A percentile compares a stretch with the other conserved stretches of the same genome.
phyloP scores from a whole-genome alignment of 306 rosid genomes.

The Quercus robur region DNA sequence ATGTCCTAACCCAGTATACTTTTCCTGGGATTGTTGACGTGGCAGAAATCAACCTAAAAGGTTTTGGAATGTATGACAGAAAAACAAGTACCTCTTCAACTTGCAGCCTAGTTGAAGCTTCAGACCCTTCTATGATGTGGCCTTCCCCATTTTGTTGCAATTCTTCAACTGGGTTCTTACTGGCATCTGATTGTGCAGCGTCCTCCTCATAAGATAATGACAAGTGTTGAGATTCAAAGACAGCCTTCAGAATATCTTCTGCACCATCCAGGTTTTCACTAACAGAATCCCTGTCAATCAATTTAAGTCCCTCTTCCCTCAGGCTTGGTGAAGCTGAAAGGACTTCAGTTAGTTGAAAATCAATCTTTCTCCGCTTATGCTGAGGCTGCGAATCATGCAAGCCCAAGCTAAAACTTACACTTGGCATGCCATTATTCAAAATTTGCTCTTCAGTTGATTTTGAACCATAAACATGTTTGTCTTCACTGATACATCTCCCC shows the following conservation, averaged over 20 bases:
- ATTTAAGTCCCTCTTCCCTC: conserved; percentile 31
- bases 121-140: conserved; percentile 26
- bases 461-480: conserved; percentile 14
- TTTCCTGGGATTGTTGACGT: background rate
- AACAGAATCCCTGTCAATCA: conserved; percentile 17
- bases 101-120: conserved; percentile 32
- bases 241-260: conserved; percentile 29
- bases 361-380: conserved; percentile 55
- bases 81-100: conserved; percentile 52
- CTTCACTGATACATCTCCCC: conserved; percentile 20
- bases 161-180: conserved; percentile 24
- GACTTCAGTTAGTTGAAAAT: conserved; percentile 13
- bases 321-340: conserved; percentile 29
- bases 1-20: background rate
- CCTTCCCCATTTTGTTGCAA: conserved; percentile 29
- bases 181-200: conserved; percentile 7
- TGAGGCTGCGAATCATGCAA: conserved; percentile 39
- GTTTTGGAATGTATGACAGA: conserved; percentile 13
- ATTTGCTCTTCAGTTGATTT: conserved; percentile 28
- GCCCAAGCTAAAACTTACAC: conserved; percentile 24
- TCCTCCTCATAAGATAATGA: conserved; percentile 30
- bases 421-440: conserved; percentile 18
- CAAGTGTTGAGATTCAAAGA: conserved; percentile 32
- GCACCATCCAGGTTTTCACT: conserved; percentile 26
- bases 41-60: background rate